These are phyloP conservation scores for Iberis pinnata DNA, from an alignment of 345 rosid species.

Conservation along the genomic window DNA sequence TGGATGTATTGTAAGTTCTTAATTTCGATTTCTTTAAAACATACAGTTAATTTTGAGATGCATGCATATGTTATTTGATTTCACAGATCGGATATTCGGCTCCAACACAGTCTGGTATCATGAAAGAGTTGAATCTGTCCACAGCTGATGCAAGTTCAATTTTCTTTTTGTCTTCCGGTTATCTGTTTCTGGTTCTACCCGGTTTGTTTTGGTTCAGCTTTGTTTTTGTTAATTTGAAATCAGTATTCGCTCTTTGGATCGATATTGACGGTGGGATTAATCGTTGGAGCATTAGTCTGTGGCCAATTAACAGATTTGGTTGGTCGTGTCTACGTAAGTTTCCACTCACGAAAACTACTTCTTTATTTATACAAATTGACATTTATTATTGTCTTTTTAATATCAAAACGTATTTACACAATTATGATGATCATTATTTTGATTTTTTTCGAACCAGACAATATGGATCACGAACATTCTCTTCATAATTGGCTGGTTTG, in stretches of 20 bases:
- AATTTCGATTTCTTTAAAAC: neutral
- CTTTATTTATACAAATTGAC: neutral
- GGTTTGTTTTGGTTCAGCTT: neutral
- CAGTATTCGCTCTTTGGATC: conserved; percentile 55
- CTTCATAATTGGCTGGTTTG: conserved; percentile 42
- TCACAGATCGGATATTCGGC: conserved; percentile 27
- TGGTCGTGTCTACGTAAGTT: conserved; percentile 44
- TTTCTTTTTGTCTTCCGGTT: neutral
- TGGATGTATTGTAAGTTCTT: conserved; percentile 28
- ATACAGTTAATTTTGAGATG: neutral
- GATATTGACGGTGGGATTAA: conserved; percentile 41
- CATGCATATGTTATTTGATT: neutral
- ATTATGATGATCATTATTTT: neutral
- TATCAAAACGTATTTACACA: neutral
- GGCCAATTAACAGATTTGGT: conserved; percentile 41
- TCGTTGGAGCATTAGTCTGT: conserved; percentile 40
- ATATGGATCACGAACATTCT: conserved; percentile 42
- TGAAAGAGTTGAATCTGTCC: conserved; percentile 30
- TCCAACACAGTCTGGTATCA: conserved; percentile 31
- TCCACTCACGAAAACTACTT: neutral
- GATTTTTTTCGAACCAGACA: conserved; percentile 31
- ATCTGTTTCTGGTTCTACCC: no score
- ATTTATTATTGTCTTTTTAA: neutral
- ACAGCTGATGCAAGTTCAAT: conserved; percentile 25
- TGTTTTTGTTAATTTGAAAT: neutral